Evolutionary conservation across 495 filamentous ascomycete genomes (phyloP).

Genomic region (Lentithecium fluviatile): DNA sequence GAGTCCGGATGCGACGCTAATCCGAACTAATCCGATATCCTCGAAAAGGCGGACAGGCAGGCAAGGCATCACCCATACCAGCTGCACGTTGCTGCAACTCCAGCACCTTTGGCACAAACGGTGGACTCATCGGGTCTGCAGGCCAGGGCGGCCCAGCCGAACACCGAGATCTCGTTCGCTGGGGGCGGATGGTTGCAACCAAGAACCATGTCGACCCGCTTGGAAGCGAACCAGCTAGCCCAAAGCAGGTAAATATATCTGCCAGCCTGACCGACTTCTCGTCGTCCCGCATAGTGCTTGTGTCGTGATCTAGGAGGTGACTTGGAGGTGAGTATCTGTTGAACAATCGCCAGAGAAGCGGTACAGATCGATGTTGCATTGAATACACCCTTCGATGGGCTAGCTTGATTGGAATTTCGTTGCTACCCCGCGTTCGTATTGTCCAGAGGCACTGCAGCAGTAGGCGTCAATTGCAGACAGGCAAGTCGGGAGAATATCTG

Average conservation of each 20-base stretch:
- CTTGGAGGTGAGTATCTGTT: not conserved
- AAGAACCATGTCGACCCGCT: not conserved
- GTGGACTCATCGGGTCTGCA: not conserved
- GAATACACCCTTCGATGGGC: not conserved
- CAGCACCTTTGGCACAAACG: too few relatives aligned
- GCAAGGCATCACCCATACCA: slow-evolving; percentile 5
- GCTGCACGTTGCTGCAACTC: not conserved
- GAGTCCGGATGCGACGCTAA: not conserved
- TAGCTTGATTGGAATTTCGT: not conserved
- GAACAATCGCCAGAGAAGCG: not conserved
- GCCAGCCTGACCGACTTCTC: slow-evolving; percentile 16
- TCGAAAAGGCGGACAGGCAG: slow-evolving; percentile 11
- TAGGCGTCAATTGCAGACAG: too few relatives aligned
- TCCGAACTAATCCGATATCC: not conserved
- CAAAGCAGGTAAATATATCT: not conserved
- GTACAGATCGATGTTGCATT: not conserved
- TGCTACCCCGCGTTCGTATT: not conserved
- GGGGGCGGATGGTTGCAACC: not conserved
- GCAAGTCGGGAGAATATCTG: too few relatives aligned
- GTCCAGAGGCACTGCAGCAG: not conserved
- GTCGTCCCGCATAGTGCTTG: not conserved
- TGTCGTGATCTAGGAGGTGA: not conserved
- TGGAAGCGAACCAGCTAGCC: not conserved
- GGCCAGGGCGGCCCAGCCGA: not conserved
- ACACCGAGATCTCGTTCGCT: not conserved